Percentiles rank a stretch among this genome's conserved stretches.
Conservation (phyloP, 805 yeast species). For the Candida sonorensis region DNA sequence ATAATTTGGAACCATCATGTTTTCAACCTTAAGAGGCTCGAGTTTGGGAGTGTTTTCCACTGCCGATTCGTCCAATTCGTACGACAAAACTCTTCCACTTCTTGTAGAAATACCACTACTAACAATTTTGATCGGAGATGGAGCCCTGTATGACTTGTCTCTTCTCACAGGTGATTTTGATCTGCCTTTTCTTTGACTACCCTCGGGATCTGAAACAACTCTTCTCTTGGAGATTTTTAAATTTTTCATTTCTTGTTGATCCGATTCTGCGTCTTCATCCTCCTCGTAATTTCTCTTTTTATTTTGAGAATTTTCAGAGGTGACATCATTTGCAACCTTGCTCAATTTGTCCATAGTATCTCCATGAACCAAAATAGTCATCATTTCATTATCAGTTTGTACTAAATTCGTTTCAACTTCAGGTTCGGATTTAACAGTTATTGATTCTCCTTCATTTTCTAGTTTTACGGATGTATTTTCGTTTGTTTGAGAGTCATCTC, state of each 20-base stretch:
- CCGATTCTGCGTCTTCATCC: background rate
- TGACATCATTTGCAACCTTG: too few species aligned
- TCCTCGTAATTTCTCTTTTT: background rate
- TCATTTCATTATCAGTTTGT: too few species aligned
- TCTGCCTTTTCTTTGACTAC: constrained; percentile 10
- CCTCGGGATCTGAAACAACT: constrained; percentile 4
- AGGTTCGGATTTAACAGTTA: too few species aligned
- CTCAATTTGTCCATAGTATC: too few species aligned
- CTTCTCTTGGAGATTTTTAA: constrained; percentile 4
- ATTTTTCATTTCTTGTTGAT: background rate
- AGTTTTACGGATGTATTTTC: background rate
- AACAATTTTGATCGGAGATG: constrained; percentile 14
- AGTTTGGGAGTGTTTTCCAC: too few species aligned
- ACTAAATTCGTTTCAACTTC: too few species aligned
- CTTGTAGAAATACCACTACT: constrained; percentile 23
- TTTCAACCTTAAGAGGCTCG: constrained; percentile 2
- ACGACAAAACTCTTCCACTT: constrained; percentile 24
- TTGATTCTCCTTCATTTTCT: background rate
- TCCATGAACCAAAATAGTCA: too few species aligned
- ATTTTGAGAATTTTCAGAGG: too few species aligned
- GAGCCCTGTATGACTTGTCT: constrained; percentile 18
- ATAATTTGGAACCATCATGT: constrained; percentile 14
- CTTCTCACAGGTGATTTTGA: constrained; percentile 22
- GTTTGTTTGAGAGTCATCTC: too few species aligned
- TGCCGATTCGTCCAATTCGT: constrained; percentile 19